Evolutionary conservation across 164 flowering plant species (phyloP).

Genomic region (Saururus chinensis): DNA sequence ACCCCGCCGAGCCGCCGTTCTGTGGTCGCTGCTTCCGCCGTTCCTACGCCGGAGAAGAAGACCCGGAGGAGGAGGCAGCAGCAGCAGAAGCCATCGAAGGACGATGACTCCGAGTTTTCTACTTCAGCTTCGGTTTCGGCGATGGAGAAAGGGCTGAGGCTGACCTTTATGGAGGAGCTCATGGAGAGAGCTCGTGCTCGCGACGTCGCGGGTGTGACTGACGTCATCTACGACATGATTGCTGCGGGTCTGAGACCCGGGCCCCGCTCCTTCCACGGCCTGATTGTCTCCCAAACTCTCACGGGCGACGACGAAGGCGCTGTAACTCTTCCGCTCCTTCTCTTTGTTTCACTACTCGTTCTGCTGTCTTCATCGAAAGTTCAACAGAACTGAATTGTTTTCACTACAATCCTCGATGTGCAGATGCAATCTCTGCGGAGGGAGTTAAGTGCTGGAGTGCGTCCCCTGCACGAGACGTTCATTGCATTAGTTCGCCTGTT

Average conservation of each 20-base stretch:
- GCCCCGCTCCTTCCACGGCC: conserved; percentile 85
- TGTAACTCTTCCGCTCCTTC: conserved; percentile 20
- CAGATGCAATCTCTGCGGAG: conserved; percentile 87
- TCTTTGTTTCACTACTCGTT: not conserved
- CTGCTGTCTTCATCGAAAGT: too few species aligned
- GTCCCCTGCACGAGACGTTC: conserved; percentile 87
- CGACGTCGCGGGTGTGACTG: conserved; percentile 53
- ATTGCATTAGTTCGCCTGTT: conserved; percentile 69
- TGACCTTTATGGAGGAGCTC: conserved; percentile 87
- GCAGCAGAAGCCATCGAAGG: conserved; percentile 1
- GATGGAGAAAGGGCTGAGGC: conserved; percentile 62
- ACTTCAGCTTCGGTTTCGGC: conserved; percentile 19
- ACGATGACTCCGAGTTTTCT: conserved; percentile 13
- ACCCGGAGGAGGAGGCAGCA: conserved; percentile 19
- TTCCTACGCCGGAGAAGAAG: conserved; percentile 13
- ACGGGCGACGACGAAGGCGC: conserved; percentile 67
- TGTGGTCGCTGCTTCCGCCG: not conserved
- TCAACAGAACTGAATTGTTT: too few species aligned
- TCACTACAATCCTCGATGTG: not conserved
- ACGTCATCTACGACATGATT: conserved; percentile 78
- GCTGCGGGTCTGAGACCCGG: conserved; percentile 89
- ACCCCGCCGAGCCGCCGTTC: not conserved
- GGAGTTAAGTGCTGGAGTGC: conserved; percentile 76
- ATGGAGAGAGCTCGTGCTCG: conserved; percentile 59
- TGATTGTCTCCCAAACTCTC: conserved; percentile 64